Evolutionary conservation across 2,329 filamentous ascomycete genomes (phyloP).

Genomic region (Claviceps humidiphila): DNA sequence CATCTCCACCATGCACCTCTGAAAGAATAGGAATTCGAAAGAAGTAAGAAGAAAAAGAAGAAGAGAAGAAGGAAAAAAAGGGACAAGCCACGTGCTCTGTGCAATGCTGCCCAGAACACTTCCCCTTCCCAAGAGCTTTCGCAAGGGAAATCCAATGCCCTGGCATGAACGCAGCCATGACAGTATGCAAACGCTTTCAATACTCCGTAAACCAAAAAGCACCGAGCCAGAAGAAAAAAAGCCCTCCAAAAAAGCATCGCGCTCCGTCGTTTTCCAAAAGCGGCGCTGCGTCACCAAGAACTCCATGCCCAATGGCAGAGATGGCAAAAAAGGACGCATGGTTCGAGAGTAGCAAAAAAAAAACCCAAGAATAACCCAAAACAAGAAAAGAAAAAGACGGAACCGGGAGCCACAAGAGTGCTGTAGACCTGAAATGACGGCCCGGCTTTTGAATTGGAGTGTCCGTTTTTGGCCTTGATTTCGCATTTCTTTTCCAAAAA

Average conservation of each 20-base stretch:
- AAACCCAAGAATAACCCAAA: not conserved
- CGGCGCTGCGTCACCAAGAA: not conserved
- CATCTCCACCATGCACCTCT: no score
- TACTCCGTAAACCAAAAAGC: no score
- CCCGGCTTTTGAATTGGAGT: not conserved
- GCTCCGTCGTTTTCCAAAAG: no score
- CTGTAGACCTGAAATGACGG: not conserved
- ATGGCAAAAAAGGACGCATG: not conserved
- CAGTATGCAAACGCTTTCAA: not conserved
- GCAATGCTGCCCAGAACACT: not conserved
- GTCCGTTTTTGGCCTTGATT: not conserved
- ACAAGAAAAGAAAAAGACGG: not conserved
- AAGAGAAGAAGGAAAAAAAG: not conserved
- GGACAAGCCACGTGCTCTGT: not conserved
- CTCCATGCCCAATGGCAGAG: not conserved
- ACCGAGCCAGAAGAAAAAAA: no score
- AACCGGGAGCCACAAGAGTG: not conserved
- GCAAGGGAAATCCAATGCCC: not conserved
- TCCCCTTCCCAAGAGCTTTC: not conserved
- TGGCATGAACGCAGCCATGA: conserved; percentile 2
- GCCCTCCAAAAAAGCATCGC: no score
- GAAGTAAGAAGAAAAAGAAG: not conserved
- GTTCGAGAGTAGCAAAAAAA: not conserved
- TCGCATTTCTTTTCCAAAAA: not conserved
- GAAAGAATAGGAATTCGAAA: conserved; percentile 12